Percentiles rank a stretch among this genome's conserved stretches.
These are phyloP conservation scores for Solanum arcanum DNA, from an alignment of 257 asterid species.

Conservation along the genomic window DNA sequence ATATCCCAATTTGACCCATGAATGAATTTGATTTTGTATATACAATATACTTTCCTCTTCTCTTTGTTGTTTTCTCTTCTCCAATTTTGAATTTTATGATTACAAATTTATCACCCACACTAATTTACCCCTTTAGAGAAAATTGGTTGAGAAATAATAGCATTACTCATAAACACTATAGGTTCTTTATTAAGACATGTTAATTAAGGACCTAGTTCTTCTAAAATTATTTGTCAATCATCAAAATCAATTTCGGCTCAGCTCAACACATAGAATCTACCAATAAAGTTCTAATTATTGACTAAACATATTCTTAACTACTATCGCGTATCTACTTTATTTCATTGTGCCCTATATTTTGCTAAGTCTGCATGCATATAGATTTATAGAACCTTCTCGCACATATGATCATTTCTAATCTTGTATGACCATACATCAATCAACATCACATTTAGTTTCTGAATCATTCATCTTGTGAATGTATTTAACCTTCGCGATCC, in stretches of 20 bases:
- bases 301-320: neutral
- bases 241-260: neutral
- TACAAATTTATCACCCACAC: neutral
- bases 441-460: neutral
- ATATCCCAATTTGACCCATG: neutral
- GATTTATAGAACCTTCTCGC: neutral
- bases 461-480: neutral
- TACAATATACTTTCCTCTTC: neutral
- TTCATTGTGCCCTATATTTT: neutral
- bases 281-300: neutral
- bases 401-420: neutral
- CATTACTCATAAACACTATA: neutral
- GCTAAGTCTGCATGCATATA: neutral
- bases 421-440: neutral
- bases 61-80: neutral
- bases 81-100: neutral
- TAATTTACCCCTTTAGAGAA: neutral
- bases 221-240: neutral
- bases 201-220: neutral
- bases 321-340: neutral
- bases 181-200: neutral
- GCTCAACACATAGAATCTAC: neutral
- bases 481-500: neutral
- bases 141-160: neutral
- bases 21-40: neutral